phyloP scores from a whole-genome alignment of 305 asterid genomes.

The Fraxinus baroniana region DNA sequence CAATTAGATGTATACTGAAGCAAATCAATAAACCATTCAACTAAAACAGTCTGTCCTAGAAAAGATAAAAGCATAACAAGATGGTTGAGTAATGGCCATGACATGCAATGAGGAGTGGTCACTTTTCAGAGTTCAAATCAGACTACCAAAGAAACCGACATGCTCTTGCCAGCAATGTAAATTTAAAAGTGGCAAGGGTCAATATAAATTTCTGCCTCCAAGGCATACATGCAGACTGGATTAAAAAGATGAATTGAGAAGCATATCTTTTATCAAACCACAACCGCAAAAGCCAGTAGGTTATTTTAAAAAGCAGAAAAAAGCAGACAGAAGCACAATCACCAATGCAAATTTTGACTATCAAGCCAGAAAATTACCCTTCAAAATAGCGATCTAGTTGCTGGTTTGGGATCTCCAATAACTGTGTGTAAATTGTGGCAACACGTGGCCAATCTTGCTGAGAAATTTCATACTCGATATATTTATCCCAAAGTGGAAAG shows the following conservation, averaged over 20 bases:
- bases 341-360: background rate
- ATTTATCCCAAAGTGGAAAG: constrained; percentile 97
- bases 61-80: background rate
- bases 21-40: background rate
- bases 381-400: constrained; percentile 96
- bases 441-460: constrained; percentile 88
- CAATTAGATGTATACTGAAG: background rate
- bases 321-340: background rate
- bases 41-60: background rate
- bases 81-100: constrained; percentile 3
- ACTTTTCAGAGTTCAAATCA: background rate
- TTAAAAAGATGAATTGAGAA: background rate
- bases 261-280: background rate
- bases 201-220: background rate
- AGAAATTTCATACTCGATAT: constrained; percentile 81
- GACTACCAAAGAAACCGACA: background rate
- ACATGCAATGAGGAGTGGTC: background rate
- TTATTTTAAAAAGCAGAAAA: background rate
- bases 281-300: background rate
- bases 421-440: constrained; percentile 79
- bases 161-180: background rate
- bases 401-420: constrained; percentile 86
- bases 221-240: background rate
- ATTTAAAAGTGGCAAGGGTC: background rate
- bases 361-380: constrained; percentile 54